Evolutionary conservation across 2,329 filamentous ascomycete species (phyloP), one percentile per base, ranked within the genome.

Genomic region (Stagonosporopsis tanaceti): DNA sequence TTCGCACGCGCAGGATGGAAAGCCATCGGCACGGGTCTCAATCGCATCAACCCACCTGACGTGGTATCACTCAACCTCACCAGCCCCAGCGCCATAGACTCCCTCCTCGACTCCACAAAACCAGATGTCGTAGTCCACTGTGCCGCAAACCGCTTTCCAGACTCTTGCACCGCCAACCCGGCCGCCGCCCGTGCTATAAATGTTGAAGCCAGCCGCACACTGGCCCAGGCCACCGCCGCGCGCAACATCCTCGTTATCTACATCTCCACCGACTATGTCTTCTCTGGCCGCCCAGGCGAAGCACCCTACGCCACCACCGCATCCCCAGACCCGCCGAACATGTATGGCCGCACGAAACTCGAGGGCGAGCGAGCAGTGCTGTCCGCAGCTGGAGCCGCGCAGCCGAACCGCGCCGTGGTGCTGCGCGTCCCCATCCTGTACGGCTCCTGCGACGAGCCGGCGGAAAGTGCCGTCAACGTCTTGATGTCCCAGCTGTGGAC

Each of bases 121-220:
- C 91, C 92, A 6, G 80, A 89, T 59, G 91, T 90, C 50, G 87
- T 96, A 41, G 85, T 96, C 34, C 92, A 96, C 75, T 94, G 92
- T 92, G 93, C 93, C 38, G 93, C 93, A 42, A 93, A 96, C 76
- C 87, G 92, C 60, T 96, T 89, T 69, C 93, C 93, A 2, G 93
- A 97, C 77, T 89, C 90, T 72, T 94, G 93, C 70, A 89, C 93
- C 67, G 84, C 86, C 63, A 87, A 97, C 73, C 93, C 92, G 2
- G 85, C 88, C 57, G 90, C 87, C 51, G 91, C 92, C 3, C 85
- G 84, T 59, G 84, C 83, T 17, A 81, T 96, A 67, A 96, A 96
- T 70, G 86, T 94, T 12, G 82, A 86, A 3, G 89, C 92, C 2
- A 90, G 91, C 44, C 79, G 81, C 45, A 77, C 79, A 8, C 84